Conservation (phyloP, 73 alveolate species). For the Paramecium primaurelia region DNA sequence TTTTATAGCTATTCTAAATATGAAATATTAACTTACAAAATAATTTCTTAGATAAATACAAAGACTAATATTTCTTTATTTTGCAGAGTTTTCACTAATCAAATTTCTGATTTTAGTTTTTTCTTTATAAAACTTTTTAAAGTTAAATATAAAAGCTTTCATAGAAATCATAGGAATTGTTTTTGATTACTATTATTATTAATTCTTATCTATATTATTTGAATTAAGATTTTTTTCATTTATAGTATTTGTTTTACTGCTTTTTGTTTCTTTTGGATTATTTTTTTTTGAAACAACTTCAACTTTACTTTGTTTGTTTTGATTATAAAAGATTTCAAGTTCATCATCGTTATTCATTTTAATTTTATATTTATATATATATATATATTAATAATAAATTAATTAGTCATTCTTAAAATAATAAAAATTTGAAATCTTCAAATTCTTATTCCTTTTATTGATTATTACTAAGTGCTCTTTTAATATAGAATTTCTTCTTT, state of each 20-base stretch:
- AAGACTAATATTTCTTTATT: constrained; percentile 2
- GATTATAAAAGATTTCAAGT: neutral
- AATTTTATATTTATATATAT: neutral
- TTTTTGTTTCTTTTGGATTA: neutral
- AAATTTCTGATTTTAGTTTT: constrained; percentile 27
- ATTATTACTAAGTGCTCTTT: neutral
- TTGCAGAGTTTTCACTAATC: constrained; percentile 5
- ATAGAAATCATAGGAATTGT: constrained; percentile 11
- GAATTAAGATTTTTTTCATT: neutral
- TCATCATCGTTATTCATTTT: constrained; percentile 10
- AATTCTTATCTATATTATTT: neutral
- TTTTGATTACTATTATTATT: neutral
- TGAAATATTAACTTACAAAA: constrained; percentile 4
- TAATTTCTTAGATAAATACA: constrained; percentile 7
- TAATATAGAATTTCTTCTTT: neutral
- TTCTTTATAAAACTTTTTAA: constrained; percentile 33
- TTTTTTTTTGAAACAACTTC: neutral
- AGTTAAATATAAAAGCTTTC: constrained; percentile 33
- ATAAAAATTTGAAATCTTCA: neutral
- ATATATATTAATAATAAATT: neutral
- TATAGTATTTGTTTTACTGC: neutral
- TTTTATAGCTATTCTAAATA: constrained; percentile 5
- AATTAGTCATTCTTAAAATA: neutral
- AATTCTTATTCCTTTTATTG: neutral
- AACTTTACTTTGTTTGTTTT: neutral